Evolutionary conservation across 2,329 filamentous ascomycete genomes (phyloP).

Genomic region (Mycosphaerella sp.): DNA sequence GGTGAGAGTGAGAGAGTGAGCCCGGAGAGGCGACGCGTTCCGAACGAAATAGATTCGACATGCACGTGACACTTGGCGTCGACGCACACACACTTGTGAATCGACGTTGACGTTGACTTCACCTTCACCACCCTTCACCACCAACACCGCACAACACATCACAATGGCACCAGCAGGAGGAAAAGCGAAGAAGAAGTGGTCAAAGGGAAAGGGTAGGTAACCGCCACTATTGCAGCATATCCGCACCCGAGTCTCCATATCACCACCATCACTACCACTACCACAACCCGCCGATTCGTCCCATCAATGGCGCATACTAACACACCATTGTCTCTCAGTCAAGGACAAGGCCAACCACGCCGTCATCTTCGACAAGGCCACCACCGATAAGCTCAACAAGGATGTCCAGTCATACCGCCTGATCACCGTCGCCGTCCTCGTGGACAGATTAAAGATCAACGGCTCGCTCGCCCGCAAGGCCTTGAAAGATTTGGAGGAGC

Average conservation of each 20-base stretch:
- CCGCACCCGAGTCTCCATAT: conserved; percentile 1
- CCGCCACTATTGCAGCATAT: neutral
- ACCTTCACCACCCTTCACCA: neutral
- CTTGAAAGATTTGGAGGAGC: conserved; percentile 90
- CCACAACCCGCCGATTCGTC: conserved; percentile 8
- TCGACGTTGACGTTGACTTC: neutral
- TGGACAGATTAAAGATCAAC: conserved; percentile 99
- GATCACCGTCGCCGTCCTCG: conserved; percentile 95
- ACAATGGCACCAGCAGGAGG: conserved; percentile 42
- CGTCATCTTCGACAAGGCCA: conserved; percentile 97
- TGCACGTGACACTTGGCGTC: neutral
- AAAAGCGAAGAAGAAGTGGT: conserved; percentile 81
- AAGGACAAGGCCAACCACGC: conserved; percentile 99
- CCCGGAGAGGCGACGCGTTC: neutral
- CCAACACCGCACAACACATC: conserved; percentile 8
- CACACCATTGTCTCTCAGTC: conserved; percentile 53
- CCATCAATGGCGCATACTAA: conserved; percentile 19
- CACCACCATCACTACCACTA: conserved; percentile 10
- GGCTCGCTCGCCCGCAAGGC: conserved; percentile 89
- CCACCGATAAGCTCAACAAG: conserved; percentile 98
- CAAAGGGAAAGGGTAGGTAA: conserved; percentile 45
- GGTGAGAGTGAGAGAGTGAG: neutral
- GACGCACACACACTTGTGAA: neutral
- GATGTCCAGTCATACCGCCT: conserved; percentile 99
- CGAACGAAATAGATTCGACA: neutral